These are phyloP conservation scores for Babesia ovis DNA, from an alignment of 169 alveolate species.

Conservation along the genomic window DNA sequence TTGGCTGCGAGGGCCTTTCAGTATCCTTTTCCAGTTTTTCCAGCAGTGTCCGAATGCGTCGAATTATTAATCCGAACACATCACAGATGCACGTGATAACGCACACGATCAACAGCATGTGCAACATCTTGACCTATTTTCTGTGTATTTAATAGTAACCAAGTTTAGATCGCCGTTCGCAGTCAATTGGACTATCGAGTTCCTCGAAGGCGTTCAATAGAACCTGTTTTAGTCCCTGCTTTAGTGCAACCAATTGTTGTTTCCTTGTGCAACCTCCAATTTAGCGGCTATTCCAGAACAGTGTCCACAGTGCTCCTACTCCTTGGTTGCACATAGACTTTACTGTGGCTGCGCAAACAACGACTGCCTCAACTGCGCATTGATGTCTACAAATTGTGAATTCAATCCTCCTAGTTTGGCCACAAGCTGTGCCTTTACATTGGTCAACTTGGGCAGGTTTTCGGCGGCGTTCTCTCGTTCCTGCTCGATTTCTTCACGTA, in stretches of 20 bases:
- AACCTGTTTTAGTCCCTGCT: no score
- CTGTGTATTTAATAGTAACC: neutral
- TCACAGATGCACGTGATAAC: conserved; percentile 32
- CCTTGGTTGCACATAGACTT: no score
- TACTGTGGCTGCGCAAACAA: conserved; percentile 1
- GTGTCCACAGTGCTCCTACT: no score
- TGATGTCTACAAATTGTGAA: conserved; percentile 58
- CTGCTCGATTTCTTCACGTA: conserved; percentile 24
- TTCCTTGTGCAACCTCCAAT: no score
- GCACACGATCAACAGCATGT: conserved; percentile 29
- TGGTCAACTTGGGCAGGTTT: conserved; percentile 57
- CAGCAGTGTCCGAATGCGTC: neutral
- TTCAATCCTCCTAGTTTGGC: conserved; percentile 63
- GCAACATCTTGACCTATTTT: conserved; percentile 18
- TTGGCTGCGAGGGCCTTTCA: neutral
- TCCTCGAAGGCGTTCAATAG: no score
- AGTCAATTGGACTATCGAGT: no score
- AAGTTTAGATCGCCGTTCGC: neutral
- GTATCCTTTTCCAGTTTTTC: conserved; percentile 5
- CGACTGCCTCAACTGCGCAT: conserved; percentile 35
- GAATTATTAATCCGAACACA: neutral
- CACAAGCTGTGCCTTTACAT: conserved; percentile 58
- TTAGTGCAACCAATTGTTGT: no score
- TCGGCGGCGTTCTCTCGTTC: conserved; percentile 16
- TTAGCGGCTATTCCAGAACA: no score